Evolutionary conservation across 768 basidiomycete genomes (phyloP), one percentile per base, ranked within the genome.

Genomic region (Phallus indusiatus): DNA sequence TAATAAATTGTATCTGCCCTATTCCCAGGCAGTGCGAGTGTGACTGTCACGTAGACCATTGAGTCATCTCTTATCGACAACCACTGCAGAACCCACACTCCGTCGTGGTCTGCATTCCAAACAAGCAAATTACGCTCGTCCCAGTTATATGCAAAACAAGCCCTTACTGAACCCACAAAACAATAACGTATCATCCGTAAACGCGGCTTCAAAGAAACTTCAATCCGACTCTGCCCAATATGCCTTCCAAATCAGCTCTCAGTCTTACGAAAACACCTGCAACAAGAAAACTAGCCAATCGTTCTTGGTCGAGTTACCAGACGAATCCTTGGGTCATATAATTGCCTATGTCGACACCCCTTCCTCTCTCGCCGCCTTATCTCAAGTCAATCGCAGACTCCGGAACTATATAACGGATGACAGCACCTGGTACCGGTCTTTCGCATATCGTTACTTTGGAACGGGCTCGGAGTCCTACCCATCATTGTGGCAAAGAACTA

Each of bases 341-440:
- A 87, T 88, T 10, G 78, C 86, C 10, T 81, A 83, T 69, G 81
- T 91, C 56, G 75, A 82, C 64, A 48, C 49, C 35, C 88, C 87
- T 0, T 76, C 74, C 1, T 76, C 81, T 3, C 79, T 93, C 35
- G 67, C 83, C 48, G 71, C 77, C 1, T 80, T 93, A 64, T 76
- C 77, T 20, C 67, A 71, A 63, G 81, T 84, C 60, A 78, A 77
- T 70, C 72, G 68, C 51, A 67, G 66, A 60, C 75, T 90, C 58
- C 75, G 78, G 67, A 73, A 77, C 62, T 88, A 90, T 77, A 73
- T 90, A 76, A 78, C 78, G 56, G 78, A 88, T 65, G 90, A 93
- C 61, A 84, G 81, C 66, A 90, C 87, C 36, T 93, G 90, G 90
- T 77, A 80, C 54, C 75, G 81, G 18, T 90, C 90, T 28, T 89